Evolutionary conservation across 257 asterid species (phyloP), one percentile per base, ranked within the genome.

Genomic region (Plantago major): DNA sequence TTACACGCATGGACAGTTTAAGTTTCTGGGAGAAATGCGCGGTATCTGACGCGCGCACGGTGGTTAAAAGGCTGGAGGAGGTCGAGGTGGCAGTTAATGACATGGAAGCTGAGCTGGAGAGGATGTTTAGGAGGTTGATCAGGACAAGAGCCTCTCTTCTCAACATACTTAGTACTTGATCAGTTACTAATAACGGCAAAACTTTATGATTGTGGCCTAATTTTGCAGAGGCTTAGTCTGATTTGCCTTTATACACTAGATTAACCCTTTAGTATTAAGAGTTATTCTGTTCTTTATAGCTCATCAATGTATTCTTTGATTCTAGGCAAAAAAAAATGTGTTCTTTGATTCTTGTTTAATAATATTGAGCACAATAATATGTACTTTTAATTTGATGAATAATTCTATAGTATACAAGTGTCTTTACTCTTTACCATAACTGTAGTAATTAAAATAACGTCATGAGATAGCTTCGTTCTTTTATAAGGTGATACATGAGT

Each of bases 91-190:
- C 71, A 67, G 76, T 85, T 54, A 84, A 79, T 4, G 89, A 83
- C 1, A 79, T 87, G 79, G 94, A 82, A 46, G 78, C 57, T 11
- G 87, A 85, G 71, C 14, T 90, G 43, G 90, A 90, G 56, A 71
- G 85, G 17, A 87, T 87, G 69, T 84, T 81, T 30, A 76, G 89
- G 9, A 77, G 93, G 60, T 69, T 87, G 67, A 80, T 90, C 65
- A 45, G 81, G 60, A 87, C 97, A 0, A 79, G 94, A 42, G 97
- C 90, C 7, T 85, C 91, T 0, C 88, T 85, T 55, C 76, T 90
- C 0, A 90, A 85, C 57, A 72, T 87, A 51, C 84, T 85, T 59
- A 85, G 37, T 5, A 51, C 42, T 51, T 52, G 5, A 30, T 30
- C 5, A 52, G 37, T 52, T 52, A 52, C 13, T 11, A 22, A 11